Conservation (phyloP, 371 early-diverging fungal genomes). For the Gilbertella persicaria region DNA sequence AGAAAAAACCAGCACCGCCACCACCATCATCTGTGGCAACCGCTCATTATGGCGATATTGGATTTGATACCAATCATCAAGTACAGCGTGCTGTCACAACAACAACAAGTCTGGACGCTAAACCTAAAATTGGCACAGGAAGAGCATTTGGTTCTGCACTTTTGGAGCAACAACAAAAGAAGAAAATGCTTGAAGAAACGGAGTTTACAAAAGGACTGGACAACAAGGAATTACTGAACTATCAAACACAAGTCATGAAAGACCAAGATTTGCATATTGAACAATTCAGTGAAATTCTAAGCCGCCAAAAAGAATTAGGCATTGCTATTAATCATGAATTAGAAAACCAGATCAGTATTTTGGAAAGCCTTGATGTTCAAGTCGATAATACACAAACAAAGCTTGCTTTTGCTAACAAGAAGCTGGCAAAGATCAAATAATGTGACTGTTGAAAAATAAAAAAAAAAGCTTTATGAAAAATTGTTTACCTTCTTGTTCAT, state of each 20-base stretch:
- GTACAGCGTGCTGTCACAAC: slow-evolving; percentile 1
- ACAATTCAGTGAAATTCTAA: slow-evolving; percentile 70
- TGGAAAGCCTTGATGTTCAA: slow-evolving; percentile 81
- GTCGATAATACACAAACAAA: slow-evolving; percentile 71
- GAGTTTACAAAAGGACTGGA: slow-evolving; percentile 73
- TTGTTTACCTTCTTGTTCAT: not conserved
- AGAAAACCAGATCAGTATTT: slow-evolving; percentile 80
- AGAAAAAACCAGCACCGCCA: not conserved
- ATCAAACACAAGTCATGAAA: slow-evolving; percentile 76
- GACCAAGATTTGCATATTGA: slow-evolving; percentile 80
- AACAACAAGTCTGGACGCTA: not conserved
- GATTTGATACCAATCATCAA: slow-evolving; percentile 30
- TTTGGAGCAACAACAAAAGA: slow-evolving; percentile 25
- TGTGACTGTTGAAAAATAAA: not conserved
- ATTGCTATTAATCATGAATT: slow-evolving; percentile 83
- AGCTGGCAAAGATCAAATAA: slow-evolving; percentile 40
- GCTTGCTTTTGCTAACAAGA: slow-evolving; percentile 72
- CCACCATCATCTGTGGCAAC: not conserved
- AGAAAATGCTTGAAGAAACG: slow-evolving; percentile 60
- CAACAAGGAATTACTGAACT: slow-evolving; percentile 68
- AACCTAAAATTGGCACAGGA: slow-evolving; percentile 21
- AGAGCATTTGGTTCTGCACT: slow-evolving; percentile 70
- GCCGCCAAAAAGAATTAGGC: slow-evolving; percentile 84
- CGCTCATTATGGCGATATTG: slow-evolving; percentile 22
- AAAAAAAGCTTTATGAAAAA: not conserved